Evolutionary conservation across 768 basidiomycete species (phyloP).

Genomic region (Xerocomellus amylosporus): DNA sequence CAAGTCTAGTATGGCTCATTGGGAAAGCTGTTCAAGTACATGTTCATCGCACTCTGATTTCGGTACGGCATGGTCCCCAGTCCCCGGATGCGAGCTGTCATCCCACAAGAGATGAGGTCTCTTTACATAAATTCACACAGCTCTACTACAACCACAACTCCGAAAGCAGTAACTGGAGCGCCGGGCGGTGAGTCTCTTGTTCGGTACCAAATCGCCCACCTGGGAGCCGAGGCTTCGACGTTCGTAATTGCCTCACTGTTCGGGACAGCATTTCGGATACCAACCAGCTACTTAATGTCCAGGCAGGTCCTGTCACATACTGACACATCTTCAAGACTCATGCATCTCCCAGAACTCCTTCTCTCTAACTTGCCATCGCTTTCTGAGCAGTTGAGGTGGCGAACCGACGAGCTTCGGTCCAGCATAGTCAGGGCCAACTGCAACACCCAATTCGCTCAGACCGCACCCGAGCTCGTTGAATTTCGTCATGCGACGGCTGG

Average conservation of each 20-base stretch:
- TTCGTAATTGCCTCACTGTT: neutral
- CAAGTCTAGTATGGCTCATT: too few relatives aligned
- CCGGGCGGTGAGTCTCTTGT: too few relatives aligned
- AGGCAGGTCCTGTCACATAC: neutral
- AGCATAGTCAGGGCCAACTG: slow-evolving; percentile 1
- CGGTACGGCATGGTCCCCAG: too few relatives aligned
- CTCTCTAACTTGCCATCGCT: neutral
- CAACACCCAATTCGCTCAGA: slow-evolving; percentile 5
- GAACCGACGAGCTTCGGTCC: neutral
- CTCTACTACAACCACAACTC: too few relatives aligned
- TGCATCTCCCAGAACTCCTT: slow-evolving; percentile 2
- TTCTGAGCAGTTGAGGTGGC: neutral
- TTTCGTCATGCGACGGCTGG: slow-evolving; percentile 1
- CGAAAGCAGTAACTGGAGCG: too few relatives aligned
- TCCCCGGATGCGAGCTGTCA: too few relatives aligned
- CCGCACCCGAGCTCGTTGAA: neutral
- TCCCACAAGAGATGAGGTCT: too few relatives aligned
- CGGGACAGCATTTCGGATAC: neutral
- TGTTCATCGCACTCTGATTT: too few relatives aligned
- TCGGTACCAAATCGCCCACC: too few relatives aligned
- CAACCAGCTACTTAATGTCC: neutral
- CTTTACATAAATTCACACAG: too few relatives aligned
- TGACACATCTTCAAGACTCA: neutral
- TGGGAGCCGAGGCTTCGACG: too few relatives aligned
- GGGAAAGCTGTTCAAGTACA: too few relatives aligned